A percentile compares a stretch with the other conserved stretches of the same genome.
phyloP scores from a whole-genome alignment of 768 basidiomycete genomes.

The Chalciporus chontae region DNA sequence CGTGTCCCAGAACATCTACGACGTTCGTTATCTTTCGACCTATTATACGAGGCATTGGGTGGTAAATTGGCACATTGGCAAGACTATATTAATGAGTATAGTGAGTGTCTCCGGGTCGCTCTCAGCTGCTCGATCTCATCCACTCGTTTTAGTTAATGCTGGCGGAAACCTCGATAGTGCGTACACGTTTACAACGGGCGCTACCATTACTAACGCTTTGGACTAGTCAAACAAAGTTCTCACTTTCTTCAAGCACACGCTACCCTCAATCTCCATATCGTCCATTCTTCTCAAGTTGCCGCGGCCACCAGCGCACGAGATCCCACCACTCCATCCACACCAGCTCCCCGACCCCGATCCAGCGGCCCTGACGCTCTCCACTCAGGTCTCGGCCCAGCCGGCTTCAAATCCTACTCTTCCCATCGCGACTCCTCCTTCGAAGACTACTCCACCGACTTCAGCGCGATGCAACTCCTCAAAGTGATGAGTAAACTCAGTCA shows the following conservation, averaged over 20 bases:
- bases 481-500: constrained; percentile 78
- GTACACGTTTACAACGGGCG: constrained; percentile 21
- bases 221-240: constrained; percentile 69
- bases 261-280: constrained; percentile 81
- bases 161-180: constrained; percentile 69
- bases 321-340: constrained; percentile 29
- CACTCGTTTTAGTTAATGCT: constrained; percentile 54
- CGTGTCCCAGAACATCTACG: constrained; percentile 63
- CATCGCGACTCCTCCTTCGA: constrained; percentile 30
- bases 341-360: constrained; percentile 32
- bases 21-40: constrained; percentile 60
- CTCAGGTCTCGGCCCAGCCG: constrained; percentile 55
- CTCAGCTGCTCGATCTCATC: constrained; percentile 3
- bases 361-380: constrained; percentile 49
- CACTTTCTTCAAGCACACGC: constrained; percentile 86
- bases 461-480: constrained; percentile 74
- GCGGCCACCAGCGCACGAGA: constrained; percentile 32
- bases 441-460: constrained; percentile 62
- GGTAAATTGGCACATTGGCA: constrained; percentile 83
- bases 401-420: constrained; percentile 54
- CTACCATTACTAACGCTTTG: constrained; percentile 6
- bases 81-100: constrained; percentile 73
- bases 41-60: constrained; percentile 74
- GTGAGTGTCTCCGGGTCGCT: constrained; percentile 31
- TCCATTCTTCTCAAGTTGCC: constrained; percentile 70